Evolutionary conservation across 2,329 filamentous ascomycete genomes (phyloP).

Genomic region (Fusarium sulawesiense): DNA sequence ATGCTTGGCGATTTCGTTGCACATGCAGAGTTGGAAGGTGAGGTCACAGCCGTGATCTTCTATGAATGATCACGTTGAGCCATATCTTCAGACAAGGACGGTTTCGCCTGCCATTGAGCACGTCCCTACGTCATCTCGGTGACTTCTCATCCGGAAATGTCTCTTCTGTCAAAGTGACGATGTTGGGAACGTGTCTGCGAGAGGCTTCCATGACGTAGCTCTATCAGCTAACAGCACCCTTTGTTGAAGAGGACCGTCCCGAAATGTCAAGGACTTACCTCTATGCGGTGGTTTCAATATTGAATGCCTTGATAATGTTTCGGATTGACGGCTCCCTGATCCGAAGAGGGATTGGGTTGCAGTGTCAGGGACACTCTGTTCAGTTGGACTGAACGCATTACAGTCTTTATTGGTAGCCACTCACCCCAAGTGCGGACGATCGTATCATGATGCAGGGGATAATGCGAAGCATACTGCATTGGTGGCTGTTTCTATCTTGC

Average conservation of each 20-base stretch:
- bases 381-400: constrained; percentile 6
- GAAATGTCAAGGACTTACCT: not conserved
- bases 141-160: constrained; percentile 3
- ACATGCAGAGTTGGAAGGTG: constrained; percentile 56
- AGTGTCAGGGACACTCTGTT: constrained; percentile 30
- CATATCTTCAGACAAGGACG: not conserved
- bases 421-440: constrained; percentile 23
- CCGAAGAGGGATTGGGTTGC: constrained; percentile 32
- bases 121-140: constrained; percentile 1
- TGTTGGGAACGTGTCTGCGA: not conserved
- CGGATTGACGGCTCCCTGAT: constrained; percentile 27
- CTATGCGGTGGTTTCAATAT: not conserved
- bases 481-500: constrained; percentile 23
- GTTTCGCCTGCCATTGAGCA: not conserved
- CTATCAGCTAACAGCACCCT: not conserved
- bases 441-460: constrained; percentile 34
- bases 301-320: constrained; percentile 1
- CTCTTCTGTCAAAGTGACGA: not conserved
- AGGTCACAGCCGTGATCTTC: constrained; percentile 62
- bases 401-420: constrained; percentile 6
- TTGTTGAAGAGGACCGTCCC: not conserved
- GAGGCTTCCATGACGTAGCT: constrained; percentile 1
- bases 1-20: constrained; percentile 62
- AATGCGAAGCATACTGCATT: constrained; percentile 23
- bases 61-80: constrained; percentile 49